Evolutionary conservation across 2,329 filamentous ascomycete species (phyloP), one percentile per base, ranked within the genome.

Genomic region (Cryphonectria japonica): DNA sequence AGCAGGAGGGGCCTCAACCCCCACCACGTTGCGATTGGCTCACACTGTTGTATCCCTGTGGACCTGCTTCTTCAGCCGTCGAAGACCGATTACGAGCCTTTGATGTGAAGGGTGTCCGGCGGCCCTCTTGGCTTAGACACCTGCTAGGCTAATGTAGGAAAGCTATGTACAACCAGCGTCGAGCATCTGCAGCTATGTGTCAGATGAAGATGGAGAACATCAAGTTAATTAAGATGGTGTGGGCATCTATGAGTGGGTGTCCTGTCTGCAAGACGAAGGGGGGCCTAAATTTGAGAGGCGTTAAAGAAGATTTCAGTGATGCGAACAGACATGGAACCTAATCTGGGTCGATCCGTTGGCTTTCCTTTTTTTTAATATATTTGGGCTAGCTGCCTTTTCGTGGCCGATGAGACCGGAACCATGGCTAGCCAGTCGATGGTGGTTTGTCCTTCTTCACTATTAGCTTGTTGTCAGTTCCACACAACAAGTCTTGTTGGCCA

Each of bases 11-110:
- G 11, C 14, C 52, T 16, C 43, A 50, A 1, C 6, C 26, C 29
- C 54, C 54, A 59, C 14, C 29, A 14, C 14, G 7, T 67, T 29
- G 37, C 65, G 65, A 67, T 67, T 67, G 65, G 65, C 52, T 7
- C 34, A n/a, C 37, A 46, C 13, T 11, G 19, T 60, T 60, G 37
- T 29, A 32, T 29, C 39, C 29, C 29, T 67, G 50, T 60, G 4
- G 52, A 19, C 65, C 65, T 52, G 32, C 54, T 34, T 0, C 14
- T 16, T 19, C 14, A 29, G 54, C 54, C 26, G 19, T 32, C 14
- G 54, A 29, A 7, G 19, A 11, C 7, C 46, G 54, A 32, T 34
- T 32, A 32, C 54, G 54, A 32, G 29, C 22, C 46, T 59, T 7
- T 19, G 54, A 19, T 19, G 29, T 14, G 52, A 26, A 32, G 26